Conservation (phyloP, 2,329 filamentous ascomycete genomes). For the Coccinonectria pachysandricola region DNA sequence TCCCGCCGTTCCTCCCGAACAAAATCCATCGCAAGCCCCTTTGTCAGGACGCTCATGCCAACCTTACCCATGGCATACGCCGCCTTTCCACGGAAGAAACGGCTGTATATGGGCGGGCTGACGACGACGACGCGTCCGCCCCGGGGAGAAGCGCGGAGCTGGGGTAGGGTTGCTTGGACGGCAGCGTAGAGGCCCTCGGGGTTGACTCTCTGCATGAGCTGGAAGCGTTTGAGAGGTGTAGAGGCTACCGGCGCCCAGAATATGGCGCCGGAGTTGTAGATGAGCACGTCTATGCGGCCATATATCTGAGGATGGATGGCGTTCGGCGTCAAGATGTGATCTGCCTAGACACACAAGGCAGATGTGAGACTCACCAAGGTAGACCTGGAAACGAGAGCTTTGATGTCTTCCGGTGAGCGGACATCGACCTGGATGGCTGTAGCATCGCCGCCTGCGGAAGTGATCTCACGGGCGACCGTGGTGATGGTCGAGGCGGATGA, state of each 20-base stretch:
- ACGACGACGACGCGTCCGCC: slow-evolving; percentile 65
- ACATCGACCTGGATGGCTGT: slow-evolving; percentile 62
- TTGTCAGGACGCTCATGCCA: slow-evolving; percentile 71
- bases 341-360: too few species aligned
- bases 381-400: slow-evolving; percentile 49
- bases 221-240: slow-evolving; percentile 67
- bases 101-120: slow-evolving; percentile 73
- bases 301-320: slow-evolving; percentile 32
- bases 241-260: slow-evolving; percentile 70
- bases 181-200: slow-evolving; percentile 65
- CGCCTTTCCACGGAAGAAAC: slow-evolving; percentile 79
- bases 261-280: slow-evolving; percentile 80
- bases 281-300: slow-evolving; percentile 57
- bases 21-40: slow-evolving; percentile 76
- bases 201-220: slow-evolving; percentile 67
- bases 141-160: slow-evolving; percentile 46
- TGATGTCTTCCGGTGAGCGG: slow-evolving; percentile 50
- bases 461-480: slow-evolving; percentile 69
- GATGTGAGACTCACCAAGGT: too few species aligned
- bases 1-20: slow-evolving; percentile 49
- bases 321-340: too few species aligned
- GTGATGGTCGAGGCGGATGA: slow-evolving; percentile 65
- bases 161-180: slow-evolving; percentile 58
- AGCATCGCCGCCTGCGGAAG: slow-evolving; percentile 50
- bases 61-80: slow-evolving; percentile 74